Conservation (phyloP, 805 yeast species). For the Nakazawaea ambrosiae region DNA sequence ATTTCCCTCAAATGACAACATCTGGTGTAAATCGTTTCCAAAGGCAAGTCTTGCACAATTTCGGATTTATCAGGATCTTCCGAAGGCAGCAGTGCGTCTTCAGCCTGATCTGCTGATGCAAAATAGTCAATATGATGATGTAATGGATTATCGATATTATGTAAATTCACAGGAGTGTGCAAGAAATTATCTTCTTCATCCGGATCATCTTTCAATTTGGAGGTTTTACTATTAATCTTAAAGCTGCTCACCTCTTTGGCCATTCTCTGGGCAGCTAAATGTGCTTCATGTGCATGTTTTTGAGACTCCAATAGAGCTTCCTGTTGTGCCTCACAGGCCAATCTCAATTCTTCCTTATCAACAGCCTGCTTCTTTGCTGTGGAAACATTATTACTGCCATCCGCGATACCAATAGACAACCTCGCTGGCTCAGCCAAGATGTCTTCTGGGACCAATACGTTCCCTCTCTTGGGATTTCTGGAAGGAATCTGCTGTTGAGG, state of each 20-base stretch:
- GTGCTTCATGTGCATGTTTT: constrained; percentile 73
- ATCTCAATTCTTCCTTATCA: constrained; percentile 40
- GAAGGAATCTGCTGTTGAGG: constrained; percentile 62
- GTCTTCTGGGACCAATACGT: constrained; percentile 61
- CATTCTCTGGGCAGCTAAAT: constrained; percentile 59
- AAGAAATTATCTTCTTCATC: constrained; percentile 12
- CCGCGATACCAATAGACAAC: constrained; percentile 63
- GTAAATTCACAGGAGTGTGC: constrained; percentile 23
- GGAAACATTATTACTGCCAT: constrained; percentile 27
- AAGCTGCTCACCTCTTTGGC: constrained; percentile 56
- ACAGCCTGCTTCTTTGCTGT: constrained; percentile 21
- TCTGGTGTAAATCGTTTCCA: constrained; percentile 43
- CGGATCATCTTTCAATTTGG: constrained; percentile 16
- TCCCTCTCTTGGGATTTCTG: constrained; percentile 45
- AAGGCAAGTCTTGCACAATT: constrained; percentile 21
- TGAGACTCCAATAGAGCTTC: constrained; percentile 52
- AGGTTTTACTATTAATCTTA: constrained; percentile 23
- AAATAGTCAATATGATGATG: constrained; percentile 37
- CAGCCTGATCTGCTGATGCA: constrained; percentile 18
- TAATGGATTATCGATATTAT: constrained; percentile 61
- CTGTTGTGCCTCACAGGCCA: constrained; percentile 55
- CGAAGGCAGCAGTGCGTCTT: constrained; percentile 22
- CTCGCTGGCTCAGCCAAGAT: constrained; percentile 54
- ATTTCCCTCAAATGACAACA: constrained; percentile 44
- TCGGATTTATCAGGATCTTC: constrained; percentile 3